Evolutionary conservation across 176 grass and related monocot genomes (phyloP).

Genomic region (Microstegium vimineum): DNA sequence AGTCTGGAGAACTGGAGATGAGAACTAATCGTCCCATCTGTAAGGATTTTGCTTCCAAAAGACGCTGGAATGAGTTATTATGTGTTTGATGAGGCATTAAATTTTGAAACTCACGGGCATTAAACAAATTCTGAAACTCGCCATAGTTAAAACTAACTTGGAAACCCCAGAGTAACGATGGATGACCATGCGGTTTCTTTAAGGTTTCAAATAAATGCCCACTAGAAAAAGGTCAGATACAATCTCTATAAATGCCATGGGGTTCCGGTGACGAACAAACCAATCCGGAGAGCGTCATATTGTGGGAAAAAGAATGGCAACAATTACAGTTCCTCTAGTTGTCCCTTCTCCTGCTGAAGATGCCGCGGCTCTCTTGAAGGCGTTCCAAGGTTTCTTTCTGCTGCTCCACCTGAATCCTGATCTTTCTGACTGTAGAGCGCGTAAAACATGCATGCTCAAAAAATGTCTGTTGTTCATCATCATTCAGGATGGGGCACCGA

Average conservation of each 20-base stretch:
- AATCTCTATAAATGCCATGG: slow-evolving; percentile 9
- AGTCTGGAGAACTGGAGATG: too few species aligned
- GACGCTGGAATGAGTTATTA: background rate
- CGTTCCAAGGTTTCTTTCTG: slow-evolving; percentile 72
- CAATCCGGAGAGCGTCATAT: background rate
- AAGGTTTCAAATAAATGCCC: background rate
- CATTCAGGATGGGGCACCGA: slow-evolving; percentile 90
- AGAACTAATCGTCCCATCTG: too few species aligned
- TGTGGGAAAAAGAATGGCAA: slow-evolving; percentile 50
- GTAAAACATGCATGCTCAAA: background rate
- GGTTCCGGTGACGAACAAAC: background rate
- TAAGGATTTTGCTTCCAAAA: background rate
- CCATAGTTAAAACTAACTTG: background rate
- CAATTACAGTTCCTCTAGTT: slow-evolving; percentile 46
- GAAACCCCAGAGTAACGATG: background rate
- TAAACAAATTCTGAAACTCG: background rate
- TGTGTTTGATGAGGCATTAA: background rate
- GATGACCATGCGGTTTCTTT: background rate
- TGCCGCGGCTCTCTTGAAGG: slow-evolving; percentile 65
- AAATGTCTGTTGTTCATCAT: background rate
- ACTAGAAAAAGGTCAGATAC: background rate
- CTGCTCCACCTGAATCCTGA: background rate
- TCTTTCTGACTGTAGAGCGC: background rate
- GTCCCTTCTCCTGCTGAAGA: slow-evolving; percentile 69
- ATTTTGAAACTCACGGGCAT: background rate